phyloP scores from a whole-genome alignment of 106 monocot genomes.

The Agapanthus africanus region DNA sequence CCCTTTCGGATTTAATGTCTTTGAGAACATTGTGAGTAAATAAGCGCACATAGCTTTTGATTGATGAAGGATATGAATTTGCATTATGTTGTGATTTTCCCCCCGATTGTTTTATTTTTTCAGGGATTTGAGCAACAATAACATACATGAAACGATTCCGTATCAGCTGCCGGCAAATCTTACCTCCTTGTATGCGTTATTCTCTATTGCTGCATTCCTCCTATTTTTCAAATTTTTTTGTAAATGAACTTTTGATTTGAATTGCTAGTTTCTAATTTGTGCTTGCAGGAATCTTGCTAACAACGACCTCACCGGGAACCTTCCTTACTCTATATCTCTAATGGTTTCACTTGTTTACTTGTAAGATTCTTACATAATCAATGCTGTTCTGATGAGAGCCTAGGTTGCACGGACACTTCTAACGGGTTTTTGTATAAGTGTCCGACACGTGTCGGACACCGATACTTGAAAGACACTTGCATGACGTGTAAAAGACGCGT shows the following conservation, averaged over 20 bases:
- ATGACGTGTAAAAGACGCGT: no score
- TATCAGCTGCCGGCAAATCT: conserved; percentile 90
- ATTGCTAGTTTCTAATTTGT: not conserved
- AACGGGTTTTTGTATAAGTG: no score
- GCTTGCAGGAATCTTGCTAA: conserved; percentile 69
- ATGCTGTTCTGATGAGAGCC: not conserved
- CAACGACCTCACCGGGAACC: conserved; percentile 65
- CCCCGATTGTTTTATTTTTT: no score
- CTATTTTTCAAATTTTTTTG: no score
- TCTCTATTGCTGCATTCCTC: not conserved
- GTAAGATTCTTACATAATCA: conserved; percentile 35
- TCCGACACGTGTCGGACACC: no score
- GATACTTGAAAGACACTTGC: no score
- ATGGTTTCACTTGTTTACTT: conserved; percentile 67
- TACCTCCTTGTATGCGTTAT: conserved; percentile 50
- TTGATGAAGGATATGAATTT: not conserved
- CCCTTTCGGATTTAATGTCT: conserved; percentile 55
- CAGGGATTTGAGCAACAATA: conserved; percentile 86
- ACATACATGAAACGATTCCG: conserved; percentile 61
- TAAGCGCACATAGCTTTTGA: not conserved
- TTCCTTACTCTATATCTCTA: conserved; percentile 71
- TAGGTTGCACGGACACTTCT: no score
- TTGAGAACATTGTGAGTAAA: conserved; percentile 81
- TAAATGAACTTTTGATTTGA: not conserved
- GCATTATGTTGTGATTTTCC: no score